phyloP scores from a whole-genome alignment of 306 rosid genomes.

The Lithocarpus polystachyus region DNA sequence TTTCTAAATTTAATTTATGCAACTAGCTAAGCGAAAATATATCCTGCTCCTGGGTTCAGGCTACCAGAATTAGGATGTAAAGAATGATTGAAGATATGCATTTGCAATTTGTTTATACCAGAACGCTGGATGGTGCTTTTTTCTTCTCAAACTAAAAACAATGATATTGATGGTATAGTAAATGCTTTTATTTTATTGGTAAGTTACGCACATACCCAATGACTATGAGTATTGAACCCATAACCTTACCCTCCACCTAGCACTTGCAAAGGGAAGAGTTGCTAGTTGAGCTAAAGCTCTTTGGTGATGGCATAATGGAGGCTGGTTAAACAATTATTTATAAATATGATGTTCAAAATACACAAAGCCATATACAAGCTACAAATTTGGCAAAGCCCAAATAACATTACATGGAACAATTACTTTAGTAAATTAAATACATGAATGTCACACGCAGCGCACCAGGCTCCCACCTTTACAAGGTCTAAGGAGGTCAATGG shows the following conservation, averaged over 20 bases:
- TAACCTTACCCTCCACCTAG: no score
- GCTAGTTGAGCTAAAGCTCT: no score
- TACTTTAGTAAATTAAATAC: no score
- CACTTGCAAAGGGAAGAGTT: no score
- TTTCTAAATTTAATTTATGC: not conserved
- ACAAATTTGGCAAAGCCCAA: no score
- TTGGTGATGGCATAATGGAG: not conserved
- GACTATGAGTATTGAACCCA: no score
- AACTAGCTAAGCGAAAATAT: not conserved
- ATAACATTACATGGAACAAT: no score
- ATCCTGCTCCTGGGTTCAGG: not conserved
- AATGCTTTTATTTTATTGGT: no score
- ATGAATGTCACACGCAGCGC: no score
- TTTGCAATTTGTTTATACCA: not conserved
- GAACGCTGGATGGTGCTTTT: not conserved
- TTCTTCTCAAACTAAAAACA: not conserved
- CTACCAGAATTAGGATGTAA: not conserved
- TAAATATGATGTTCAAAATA: not conserved
- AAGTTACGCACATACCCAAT: no score
- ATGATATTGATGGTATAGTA: not conserved
- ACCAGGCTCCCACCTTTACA: no score
- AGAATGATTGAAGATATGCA: not conserved
- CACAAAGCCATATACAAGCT: not conserved
- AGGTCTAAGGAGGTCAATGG: no score
- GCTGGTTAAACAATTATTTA: not conserved